Base-by-base conservation (phyloP, 768 basidiomycete species). In the Sistotremastrum niveocremeum region DNA sequence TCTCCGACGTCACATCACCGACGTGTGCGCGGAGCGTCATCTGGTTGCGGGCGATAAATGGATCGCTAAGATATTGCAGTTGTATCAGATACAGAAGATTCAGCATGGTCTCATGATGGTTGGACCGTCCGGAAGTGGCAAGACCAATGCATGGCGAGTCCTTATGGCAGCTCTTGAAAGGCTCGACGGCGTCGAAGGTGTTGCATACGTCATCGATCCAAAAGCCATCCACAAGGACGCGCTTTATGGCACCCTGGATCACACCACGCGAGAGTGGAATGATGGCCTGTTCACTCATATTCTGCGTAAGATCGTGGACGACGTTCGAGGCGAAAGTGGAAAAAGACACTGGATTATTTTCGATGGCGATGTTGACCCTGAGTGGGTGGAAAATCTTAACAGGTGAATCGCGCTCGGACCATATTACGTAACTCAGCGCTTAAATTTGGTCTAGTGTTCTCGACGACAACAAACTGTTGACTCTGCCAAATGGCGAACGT, bases 31-130 rank as follows among this genome's bases (percentile, higher is more conserved):
- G 5, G 89, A 95, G 62, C 79, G 79, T 36, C 81, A 89, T 34
- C 70, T 98, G n/a, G 73, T 90, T 28, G 67, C 79, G 41, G 88
- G 90, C 12, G 86, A 93, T 40, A 74, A 76, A 34, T 99, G 95
- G 94, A 73, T 91, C 44, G 75, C 80, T 55, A 99, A 99, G 69
- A 94, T 97, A 48, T 72, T 99, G 9, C 95, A 99, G 60, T 74
- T 99, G 4, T 98, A 97, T 62, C 95, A 98, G 62, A 98, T 99
- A 49, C 95, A 99, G 66, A 97, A 91, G 68, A 99, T 98, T 51
- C 94, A 98, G 55, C 95, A 99, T 62, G 95, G 95, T 64, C 71
- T 99, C 37, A 98, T 99, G 95, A 95, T 99, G 90, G 95, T 99
- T 31, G 94, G 95, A 1, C 83, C 95, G 1, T 97, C 95, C 7